Conservation (phyloP, 2,329 filamentous ascomycete genomes). For the Exutisphaerella laricina region DNA sequence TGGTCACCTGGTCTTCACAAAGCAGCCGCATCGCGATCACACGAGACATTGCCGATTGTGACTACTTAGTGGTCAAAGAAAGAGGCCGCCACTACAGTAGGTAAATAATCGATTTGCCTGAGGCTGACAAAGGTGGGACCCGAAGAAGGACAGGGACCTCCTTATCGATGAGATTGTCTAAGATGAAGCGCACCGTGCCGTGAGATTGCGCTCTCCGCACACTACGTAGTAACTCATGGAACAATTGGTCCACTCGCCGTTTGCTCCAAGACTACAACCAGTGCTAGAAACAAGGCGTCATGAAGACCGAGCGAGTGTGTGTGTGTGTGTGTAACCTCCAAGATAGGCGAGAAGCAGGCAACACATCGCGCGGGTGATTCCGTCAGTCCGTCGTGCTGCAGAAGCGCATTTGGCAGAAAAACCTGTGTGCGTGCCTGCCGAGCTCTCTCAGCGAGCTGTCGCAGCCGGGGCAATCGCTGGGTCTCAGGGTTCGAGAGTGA, state of each 20-base stretch:
- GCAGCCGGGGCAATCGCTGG: too few relatives aligned
- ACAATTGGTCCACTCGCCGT: too few relatives aligned
- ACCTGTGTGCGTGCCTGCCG: neutral
- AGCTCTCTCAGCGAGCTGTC: neutral
- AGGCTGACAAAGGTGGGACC: neutral
- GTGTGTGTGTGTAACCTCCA: too few relatives aligned
- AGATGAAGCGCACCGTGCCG: neutral
- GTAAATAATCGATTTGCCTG: too few relatives aligned
- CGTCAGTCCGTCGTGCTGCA: neutral
- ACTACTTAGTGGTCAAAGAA: neutral
- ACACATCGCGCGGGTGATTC: constrained; percentile 1
- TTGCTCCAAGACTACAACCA: too few relatives aligned
- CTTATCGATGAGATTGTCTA: neutral
- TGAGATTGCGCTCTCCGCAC: neutral
- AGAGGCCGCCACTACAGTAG: neutral
- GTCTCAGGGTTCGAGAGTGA: too few relatives aligned
- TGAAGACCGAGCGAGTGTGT: too few relatives aligned
- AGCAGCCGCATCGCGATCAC: neutral
- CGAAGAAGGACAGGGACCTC: neutral
- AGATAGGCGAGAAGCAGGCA: too few relatives aligned
- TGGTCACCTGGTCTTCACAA: neutral
- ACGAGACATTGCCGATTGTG: neutral
- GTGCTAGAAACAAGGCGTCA: neutral
- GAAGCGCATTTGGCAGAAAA: neutral
- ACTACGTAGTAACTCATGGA: neutral